A percentile compares a stretch with the other conserved stretches of the same genome.
Evolutionary conservation across 495 filamentous ascomycete species (phyloP).

Genomic region (Penicillium waksmanii): DNA sequence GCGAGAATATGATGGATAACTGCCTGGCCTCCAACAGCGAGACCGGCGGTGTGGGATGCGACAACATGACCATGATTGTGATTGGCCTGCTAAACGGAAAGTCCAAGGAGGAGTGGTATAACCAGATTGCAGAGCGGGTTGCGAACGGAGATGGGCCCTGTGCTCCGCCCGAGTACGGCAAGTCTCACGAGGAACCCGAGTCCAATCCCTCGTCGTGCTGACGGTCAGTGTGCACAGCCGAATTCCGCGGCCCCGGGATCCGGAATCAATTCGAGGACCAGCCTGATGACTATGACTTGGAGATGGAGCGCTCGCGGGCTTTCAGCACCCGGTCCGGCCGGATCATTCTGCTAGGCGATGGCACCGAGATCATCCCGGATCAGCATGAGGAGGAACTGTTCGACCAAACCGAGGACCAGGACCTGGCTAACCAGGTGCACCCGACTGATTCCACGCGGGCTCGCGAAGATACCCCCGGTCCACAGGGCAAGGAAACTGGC

Average conservation of each 20-base stretch:
- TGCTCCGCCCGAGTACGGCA: conserved; percentile 99
- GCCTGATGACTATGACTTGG: conserved; percentile 88
- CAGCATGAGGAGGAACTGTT: conserved; percentile 90
- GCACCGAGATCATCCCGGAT: conserved; percentile 84
- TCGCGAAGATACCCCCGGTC: conserved; percentile 64
- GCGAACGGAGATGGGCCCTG: conserved; percentile 97
- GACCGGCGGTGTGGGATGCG: conserved; percentile 96
- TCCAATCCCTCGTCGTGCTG: conserved; percentile 49
- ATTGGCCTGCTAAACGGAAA: conserved; percentile 86
- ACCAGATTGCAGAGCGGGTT: conserved; percentile 90
- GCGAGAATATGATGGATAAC: conserved; percentile 99
- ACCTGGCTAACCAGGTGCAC: conserved; percentile 61
- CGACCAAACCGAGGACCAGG: conserved; percentile 82
- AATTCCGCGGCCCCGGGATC: conserved; percentile 83
- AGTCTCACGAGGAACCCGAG: conserved; percentile 60
- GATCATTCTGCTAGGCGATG: conserved; percentile 93
- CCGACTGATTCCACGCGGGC: conserved; percentile 44
- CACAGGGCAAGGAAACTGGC: conserved; percentile 37
- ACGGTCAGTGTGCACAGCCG: conserved; percentile 68
- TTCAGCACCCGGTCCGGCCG: conserved; percentile 70
- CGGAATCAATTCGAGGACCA: conserved; percentile 93
- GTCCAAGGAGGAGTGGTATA: conserved; percentile 97
- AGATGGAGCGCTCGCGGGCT: conserved; percentile 66
- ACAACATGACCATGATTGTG: conserved; percentile 99
- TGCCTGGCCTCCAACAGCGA: conserved; percentile 96